Base-by-base conservation (phyloP, 1,284 basidiomycete genomes). In the Erythrobasidium hasegawianum region DNA sequence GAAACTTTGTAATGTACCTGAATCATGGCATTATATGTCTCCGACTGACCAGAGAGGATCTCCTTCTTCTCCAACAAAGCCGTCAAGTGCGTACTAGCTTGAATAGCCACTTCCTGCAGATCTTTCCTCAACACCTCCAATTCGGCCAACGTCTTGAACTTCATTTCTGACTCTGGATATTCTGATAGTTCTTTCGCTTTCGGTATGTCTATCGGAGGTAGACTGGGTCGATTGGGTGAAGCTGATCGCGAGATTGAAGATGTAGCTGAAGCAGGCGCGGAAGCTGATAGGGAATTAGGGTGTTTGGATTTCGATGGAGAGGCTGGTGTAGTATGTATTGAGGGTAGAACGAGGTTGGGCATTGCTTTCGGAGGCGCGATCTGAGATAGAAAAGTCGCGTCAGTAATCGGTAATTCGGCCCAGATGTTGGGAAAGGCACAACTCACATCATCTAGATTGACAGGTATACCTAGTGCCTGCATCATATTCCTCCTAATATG, bases 11-110 rank as follows among this genome's bases (percentile, higher is more conserved):
- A n/a, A 64, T 53, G 27, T 16, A 64, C 61, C 27, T 57, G 55
- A 41, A 65, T 65, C 62, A 65, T 65, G 16, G 62, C 55, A 53
- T 65, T 65, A 38, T 65, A 65, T 11, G 62, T 65, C 39, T 65
- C 40, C 39, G 50, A 57, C 45, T 65, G 62, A 20, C 62, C 62
- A 2, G 27, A 39, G 24, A 65, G 62, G n/a, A 33, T 52, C 33
- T 65, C 62, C 49, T 65, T 65, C 45, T 58, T 33, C 47, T 65
- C 62, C 26, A 65, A 45, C 33, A 65, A 43, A 1, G 45, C 56
- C 18, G 62, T 53, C 24, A 65, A 20, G 38, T 65, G 62, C 29
- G 57, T 55, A 22, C 55, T 57, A 3, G 62, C 62, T 38, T 65
- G 53, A 18, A 65, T 53, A 45, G 62, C 62, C 10, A 40, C 53